These are phyloP conservation scores for Arabis alpina DNA, from an alignment of 345 rosid species.

Conservation along the genomic window DNA sequence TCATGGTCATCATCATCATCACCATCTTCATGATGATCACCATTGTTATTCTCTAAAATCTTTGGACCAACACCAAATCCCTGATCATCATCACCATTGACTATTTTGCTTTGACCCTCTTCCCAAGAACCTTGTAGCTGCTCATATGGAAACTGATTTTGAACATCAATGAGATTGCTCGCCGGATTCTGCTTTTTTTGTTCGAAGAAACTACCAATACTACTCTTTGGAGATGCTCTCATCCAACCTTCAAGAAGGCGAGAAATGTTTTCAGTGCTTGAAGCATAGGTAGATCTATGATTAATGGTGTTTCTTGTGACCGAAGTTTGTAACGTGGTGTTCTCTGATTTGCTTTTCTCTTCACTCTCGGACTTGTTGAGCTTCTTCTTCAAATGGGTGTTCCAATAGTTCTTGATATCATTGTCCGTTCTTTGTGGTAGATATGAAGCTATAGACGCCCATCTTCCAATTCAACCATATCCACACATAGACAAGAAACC, in stretches of 20 bases:
- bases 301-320: constrained; percentile 34
- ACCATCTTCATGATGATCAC: constrained; percentile 36
- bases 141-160: constrained; percentile 27
- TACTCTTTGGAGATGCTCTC: constrained; percentile 64
- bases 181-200: constrained; percentile 20
- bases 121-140: constrained; percentile 41
- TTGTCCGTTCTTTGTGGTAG: constrained; percentile 97
- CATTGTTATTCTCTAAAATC: constrained; percentile 31
- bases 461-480: constrained; percentile 50
- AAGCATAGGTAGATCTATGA: constrained; percentile 64
- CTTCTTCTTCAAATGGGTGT: constrained; percentile 99
- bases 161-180: constrained; percentile 20
- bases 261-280: constrained; percentile 91
- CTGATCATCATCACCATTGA: constrained; percentile 10
- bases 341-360: constrained; percentile 43
- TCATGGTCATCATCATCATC: constrained; percentile 34
- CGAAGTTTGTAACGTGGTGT: constrained; percentile 35
- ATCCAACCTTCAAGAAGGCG: constrained; percentile 92
- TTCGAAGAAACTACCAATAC: constrained; percentile 21
- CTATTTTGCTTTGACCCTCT: constrained; percentile 30
- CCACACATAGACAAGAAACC: background rate
- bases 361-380: constrained; percentile 60
- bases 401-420: constrained; percentile 98
- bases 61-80: constrained; percentile 21
- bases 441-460: constrained; percentile 99